Percentiles rank a stretch among this genome's conserved stretches.
Conservation (phyloP, 176 grass and related monocot species). For the Oryza rufipogon region DNA sequence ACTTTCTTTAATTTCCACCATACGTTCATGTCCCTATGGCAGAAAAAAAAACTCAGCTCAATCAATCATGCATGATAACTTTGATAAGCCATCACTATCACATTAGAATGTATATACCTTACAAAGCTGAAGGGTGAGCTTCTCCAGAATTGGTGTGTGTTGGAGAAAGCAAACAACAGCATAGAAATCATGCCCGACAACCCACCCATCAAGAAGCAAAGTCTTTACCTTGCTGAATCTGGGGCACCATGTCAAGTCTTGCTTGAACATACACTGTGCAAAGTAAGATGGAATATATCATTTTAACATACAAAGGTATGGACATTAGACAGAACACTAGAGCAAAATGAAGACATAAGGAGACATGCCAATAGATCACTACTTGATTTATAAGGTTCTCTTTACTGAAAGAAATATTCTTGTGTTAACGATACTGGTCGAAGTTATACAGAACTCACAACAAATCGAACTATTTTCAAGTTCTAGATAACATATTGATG, state of each 20-base stretch:
- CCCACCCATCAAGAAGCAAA: not conserved
- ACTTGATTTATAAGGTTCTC: too few species aligned
- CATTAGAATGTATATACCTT: not conserved
- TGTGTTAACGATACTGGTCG: too few species aligned
- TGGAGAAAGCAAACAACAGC: not conserved
- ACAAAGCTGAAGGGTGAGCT: not conserved
- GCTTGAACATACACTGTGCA: not conserved
- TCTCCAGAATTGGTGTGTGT: not conserved
- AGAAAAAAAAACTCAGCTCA: not conserved
- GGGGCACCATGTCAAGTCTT: not conserved
- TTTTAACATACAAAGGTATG: too few species aligned
- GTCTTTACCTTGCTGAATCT: not conserved
- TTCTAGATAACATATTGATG: too few species aligned
- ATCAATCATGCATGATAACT: not conserved
- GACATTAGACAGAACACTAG: too few species aligned
- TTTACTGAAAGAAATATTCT: too few species aligned
- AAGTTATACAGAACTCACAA: too few species aligned
- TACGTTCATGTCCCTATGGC: not conserved
- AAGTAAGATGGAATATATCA: not conserved
- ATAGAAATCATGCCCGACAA: not conserved
- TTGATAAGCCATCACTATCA: too few species aligned
- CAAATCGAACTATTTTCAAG: too few species aligned
- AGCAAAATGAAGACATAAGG: too few species aligned
- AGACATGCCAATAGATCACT: too few species aligned
- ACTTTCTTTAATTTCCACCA: not conserved